These are phyloP conservation scores for Camelina neglecta DNA, from an alignment of 345 rosid species.

Conservation along the genomic window DNA sequence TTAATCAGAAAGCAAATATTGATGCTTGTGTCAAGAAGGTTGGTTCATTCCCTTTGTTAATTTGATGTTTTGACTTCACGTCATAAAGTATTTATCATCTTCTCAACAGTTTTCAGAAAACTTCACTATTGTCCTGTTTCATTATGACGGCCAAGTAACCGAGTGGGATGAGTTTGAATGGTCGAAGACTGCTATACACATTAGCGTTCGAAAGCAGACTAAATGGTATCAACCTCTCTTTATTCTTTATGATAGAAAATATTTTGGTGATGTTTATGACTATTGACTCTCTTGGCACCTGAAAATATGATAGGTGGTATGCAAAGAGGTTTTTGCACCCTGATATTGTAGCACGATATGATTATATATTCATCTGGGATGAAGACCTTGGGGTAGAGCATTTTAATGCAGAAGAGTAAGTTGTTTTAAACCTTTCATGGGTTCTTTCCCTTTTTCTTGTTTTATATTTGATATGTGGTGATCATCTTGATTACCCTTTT, in stretches of 20 bases:
- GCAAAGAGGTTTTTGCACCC: conserved; percentile 99
- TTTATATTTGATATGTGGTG: conserved; percentile 16
- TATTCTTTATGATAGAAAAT: conserved; percentile 13
- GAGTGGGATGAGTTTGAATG: conserved; percentile 99
- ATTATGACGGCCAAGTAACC: conserved; percentile 83
- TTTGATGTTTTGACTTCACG: conserved; percentile 9
- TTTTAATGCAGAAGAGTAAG: conserved; percentile 92
- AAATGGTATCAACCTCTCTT: conserved; percentile 67
- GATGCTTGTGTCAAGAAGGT: conserved; percentile 94
- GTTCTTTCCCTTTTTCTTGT: conserved; percentile 6
- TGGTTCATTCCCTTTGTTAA: conserved; percentile 12
- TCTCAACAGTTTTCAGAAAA: conserved; percentile 80
- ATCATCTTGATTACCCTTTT: conserved; percentile 15
- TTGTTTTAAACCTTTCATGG: conserved; percentile 9
- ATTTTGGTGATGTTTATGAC: conserved; percentile 18
- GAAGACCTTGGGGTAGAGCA: conserved; percentile 97
- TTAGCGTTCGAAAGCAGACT: conserved; percentile 83
- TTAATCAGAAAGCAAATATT: conserved; percentile 69
- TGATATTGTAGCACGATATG: conserved; percentile 89
- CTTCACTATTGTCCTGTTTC: conserved; percentile 89
- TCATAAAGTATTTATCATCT: conserved; percentile 32
- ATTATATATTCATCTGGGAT: conserved; percentile 96
- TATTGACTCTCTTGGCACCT: conserved; percentile 22
- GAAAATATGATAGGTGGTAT: conserved; percentile 79
- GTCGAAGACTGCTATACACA: conserved; percentile 93